Conservation (phyloP, 805 yeast species). For the Spathaspora arborariae region DNA sequence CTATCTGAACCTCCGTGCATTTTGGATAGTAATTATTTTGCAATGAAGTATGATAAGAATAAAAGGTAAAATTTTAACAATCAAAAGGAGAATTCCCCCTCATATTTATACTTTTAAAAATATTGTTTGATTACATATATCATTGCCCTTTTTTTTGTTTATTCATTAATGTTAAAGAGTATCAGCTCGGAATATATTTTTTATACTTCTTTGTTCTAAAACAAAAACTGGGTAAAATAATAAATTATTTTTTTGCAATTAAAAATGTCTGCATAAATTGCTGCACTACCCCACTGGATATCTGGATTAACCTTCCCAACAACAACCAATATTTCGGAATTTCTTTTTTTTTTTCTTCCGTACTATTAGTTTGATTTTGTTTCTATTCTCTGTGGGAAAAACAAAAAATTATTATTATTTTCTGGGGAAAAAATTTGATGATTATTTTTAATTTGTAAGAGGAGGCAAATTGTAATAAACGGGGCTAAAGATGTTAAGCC, state of each 20-base stretch:
- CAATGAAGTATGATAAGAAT: no score
- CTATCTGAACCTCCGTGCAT: constrained; percentile 9
- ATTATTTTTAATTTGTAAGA: background rate
- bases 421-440: constrained; percentile 1
- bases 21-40: constrained; percentile 1
- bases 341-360: background rate
- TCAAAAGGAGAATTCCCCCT: background rate
- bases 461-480: background rate
- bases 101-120: background rate
- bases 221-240: background rate
- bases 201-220: background rate
- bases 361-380: background rate
- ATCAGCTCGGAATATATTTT: background rate
- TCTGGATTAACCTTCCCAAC: constrained; percentile 4
- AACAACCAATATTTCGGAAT: background rate
- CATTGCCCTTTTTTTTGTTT: background rate
- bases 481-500: background rate
- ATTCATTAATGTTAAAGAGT: background rate
- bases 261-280: constrained; percentile 3
- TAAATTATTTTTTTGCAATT: background rate
- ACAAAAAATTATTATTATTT: constrained; percentile 1
- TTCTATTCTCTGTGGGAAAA: background rate
- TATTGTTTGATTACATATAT: background rate
- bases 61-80: no score
- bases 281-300: background rate